Evolutionary conservation across 306 rosid species (phyloP).

Genomic region (Pachyrhizus erosus): DNA sequence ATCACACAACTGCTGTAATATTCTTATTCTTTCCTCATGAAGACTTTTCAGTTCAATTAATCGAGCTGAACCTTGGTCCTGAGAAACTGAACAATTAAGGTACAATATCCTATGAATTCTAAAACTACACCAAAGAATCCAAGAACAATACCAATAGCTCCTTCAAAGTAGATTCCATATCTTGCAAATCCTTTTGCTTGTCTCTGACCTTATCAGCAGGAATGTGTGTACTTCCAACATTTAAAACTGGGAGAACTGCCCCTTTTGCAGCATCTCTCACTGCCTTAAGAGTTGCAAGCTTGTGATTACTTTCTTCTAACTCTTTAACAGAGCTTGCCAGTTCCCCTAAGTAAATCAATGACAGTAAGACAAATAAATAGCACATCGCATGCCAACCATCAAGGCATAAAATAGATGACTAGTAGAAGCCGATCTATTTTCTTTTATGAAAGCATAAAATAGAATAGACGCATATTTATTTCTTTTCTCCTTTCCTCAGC

Average conservation of each 20-base stretch:
- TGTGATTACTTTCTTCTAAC: constrained; percentile 73
- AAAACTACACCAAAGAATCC: constrained; percentile 21
- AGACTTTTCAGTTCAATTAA: constrained; percentile 69
- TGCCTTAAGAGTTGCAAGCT: constrained; percentile 71
- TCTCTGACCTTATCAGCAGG: constrained; percentile 70
- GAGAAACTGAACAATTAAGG: constrained; percentile 46
- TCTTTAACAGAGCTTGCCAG: constrained; percentile 67
- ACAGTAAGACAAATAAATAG: constrained; percentile 38
- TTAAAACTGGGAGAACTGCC: constrained; percentile 72
- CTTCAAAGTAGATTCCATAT: constrained; percentile 84
- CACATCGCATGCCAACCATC: constrained; percentile 4
- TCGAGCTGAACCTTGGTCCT: constrained; percentile 78
- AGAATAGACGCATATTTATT: too few relatives aligned
- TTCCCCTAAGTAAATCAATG: constrained; percentile 69
- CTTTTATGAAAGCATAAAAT: too few relatives aligned
- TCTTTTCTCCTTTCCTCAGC: neutral
- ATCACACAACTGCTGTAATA: constrained; percentile 75
- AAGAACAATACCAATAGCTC: constrained; percentile 68
- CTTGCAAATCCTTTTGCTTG: constrained; percentile 86
- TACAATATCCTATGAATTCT: constrained; percentile 3
- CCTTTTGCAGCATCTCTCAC: constrained; percentile 81
- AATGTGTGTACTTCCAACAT: constrained; percentile 65
- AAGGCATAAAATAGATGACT: constrained; percentile 33
- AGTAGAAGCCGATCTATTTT: neutral
- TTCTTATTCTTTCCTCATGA: constrained; percentile 80